Base-by-base conservation (phyloP, 1,139 yeast species). In the Nadsonia starkeyi-henricii region DNA sequence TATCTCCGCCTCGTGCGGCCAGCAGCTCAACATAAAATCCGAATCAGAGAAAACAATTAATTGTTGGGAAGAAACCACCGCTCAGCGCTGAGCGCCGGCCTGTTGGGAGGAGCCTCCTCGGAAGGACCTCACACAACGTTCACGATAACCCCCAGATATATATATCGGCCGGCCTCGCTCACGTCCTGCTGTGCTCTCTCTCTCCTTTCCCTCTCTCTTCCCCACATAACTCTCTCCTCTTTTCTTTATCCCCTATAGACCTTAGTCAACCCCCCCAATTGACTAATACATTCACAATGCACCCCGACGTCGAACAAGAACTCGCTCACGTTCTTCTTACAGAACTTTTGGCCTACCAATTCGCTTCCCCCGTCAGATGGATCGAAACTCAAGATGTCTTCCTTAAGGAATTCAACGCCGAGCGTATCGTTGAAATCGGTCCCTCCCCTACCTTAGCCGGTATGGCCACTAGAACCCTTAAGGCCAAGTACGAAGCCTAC, bases 321-420 rank as follows among this genome's bases (percentile, higher is more conserved):
- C 78, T 91, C 59, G 94, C 98, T 57, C 97, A 91, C 67, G 82
- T 88, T 55, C 76, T 91, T 58, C 76, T 91, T 66, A 88, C 96
- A 23, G 98, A 91, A 76, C 79, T 91, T 60, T 76, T 91, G 70
- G 97, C 98, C 47, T 91, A 89, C 71, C 99, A 91, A 70, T 91
- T 91, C 64, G 98, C 99, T 45, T 89, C 97, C 54, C 98, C 99
- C 46, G 99, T 91, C 57, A 81, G 97, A 77, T 91, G 99, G 97
- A 93, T 91, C 67, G 98, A 91, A 68, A 91, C 98, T 54, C 98
- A 91, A 70, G 98, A 91, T 74, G 97, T 89, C 52, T 85, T 91
- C 66, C 79, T 91, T 65, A 84, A 85, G 66, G 93, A 88, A 59
- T 85, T 79, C 77, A 88, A 89, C 69, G 85, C 97, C 54, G 98